Evolutionary conservation across 176 grass and related monocot species (phyloP), one percentile per base, ranked within the genome.

Genomic region (Oryza officinalis): DNA sequence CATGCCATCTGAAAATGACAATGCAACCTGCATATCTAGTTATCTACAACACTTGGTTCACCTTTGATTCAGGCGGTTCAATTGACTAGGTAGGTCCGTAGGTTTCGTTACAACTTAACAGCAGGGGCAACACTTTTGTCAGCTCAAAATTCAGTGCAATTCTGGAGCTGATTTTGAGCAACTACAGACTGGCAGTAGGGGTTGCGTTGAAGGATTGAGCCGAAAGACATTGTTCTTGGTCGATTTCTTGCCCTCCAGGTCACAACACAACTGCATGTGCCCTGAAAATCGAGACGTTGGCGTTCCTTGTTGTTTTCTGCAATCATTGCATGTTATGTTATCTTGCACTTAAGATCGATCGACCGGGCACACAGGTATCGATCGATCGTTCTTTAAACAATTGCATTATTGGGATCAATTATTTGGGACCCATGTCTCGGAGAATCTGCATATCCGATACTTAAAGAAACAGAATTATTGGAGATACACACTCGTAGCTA

Each of bases 341-440:
- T 18, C 54, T 64, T 71, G 47, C 66, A 12, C 67, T 47, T 22
- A 27, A 27, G 4, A 71, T 64, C 14, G 13, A 71, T 63, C 47
- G 13, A 71, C 45, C 22, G 8, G 67, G 10, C 30, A 14, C 45
- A 15, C n/a, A 13, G 13, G 41, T 15, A 61, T 10, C 10, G 14
- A 61, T 61, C 1, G 1, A 3, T 40, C 52, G 9, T 1, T 38
- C 7, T 38, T 38, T 79, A 80, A 86, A 52, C 68, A 73, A 86
- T 6, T 52, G 67, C 45, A 86, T 86, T 86, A 86, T 86, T 86
- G 75, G 67, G 37, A 18, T 50, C 28, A 72, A 75, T 75, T 33
- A 27, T 85, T 60, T 10, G 31, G n/a, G 30, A 3, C 20, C 49
- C 52, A 57, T 57, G 22, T 40, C 32, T 64, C 9, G 4, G 37